Conservation (phyloP, 768 basidiomycete genomes). For the Boletus tylopilopsis region DNA sequence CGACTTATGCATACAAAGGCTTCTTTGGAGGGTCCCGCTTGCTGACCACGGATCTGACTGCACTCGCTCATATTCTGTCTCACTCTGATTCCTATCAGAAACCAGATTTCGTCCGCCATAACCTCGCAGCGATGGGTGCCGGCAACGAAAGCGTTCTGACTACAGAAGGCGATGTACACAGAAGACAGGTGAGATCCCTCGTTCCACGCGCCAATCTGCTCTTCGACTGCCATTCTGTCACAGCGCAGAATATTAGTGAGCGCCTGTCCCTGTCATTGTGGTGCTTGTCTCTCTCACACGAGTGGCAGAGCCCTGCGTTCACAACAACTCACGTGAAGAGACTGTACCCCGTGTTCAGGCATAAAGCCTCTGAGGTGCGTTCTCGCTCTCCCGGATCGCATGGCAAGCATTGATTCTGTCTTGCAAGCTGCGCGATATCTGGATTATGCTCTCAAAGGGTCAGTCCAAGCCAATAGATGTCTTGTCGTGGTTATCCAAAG, state of each 20-base stretch:
- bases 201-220: neutral
- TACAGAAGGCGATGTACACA: conserved; percentile 54
- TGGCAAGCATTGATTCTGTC: neutral
- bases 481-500: conserved; percentile 59
- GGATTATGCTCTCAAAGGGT: conserved; percentile 22
- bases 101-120: conserved; percentile 53
- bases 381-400: neutral
- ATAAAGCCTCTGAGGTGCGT: conserved; percentile 51
- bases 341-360: conserved; percentile 53
- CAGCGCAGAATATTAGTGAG: conserved; percentile 52
- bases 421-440: conserved; percentile 46
- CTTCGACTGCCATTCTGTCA: conserved; percentile 3
- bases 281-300: too few species aligned
- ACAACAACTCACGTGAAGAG: conserved; percentile 45
- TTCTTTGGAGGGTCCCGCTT: conserved; percentile 52
- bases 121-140: conserved; percentile 47
- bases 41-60: conserved; percentile 55
- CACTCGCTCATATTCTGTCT: conserved; percentile 54
- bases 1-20: conserved; percentile 50
- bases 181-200: conserved; percentile 39
- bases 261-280: neutral
- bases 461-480: conserved; percentile 46
- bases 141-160: conserved; percentile 49
- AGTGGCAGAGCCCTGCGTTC: conserved; percentile 51
- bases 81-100: conserved; percentile 59